Base-by-base conservation (phyloP, 208 protist genomes). In the Angomonas ambiguus region DNA sequence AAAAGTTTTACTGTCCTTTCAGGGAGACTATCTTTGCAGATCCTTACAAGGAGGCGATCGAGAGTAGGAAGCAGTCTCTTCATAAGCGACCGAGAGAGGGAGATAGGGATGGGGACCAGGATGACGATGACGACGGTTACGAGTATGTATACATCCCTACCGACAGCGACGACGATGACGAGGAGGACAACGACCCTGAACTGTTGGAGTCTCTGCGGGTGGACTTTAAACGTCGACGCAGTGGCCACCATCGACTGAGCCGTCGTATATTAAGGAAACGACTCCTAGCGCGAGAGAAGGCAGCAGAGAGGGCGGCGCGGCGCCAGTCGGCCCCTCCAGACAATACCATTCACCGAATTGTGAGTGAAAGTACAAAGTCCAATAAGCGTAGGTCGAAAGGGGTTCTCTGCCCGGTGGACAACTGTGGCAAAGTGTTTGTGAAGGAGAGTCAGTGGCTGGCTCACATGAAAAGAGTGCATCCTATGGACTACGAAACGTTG, bases 1-100 rank as follows among this genome's bases (percentile, higher is more conserved):
- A 73, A 63, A 62, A 63, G 20, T 91, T 87, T 67, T 88, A 82
- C 70, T 94, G 88, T 38, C 88, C 88, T 18, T 94, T 94, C 58
- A 76, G 88, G 20, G 81, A 92, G 11, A 76, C 88, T 63, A 77
- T 78, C n/a, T 87, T 81, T 51, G 64, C 72, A 1, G 72, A 89
- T 48, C 80, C 71, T 22, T 70, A 83, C 38, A 57, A 60, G 0
- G 76, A 77, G 25, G 67, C 65, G 24, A 31, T 70, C 16, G 49
- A 53, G 20, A 53, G 18, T 24, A 4, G 45, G 18, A 53, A 53
- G 45, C 45, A 24, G 8, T n/a, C 16, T 24, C 45, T 20, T 20
- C 35, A 18, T 13, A 41, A 41, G 35, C 35, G 35, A 13, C 13
- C 35, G 35, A 41, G 35, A 13, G 35, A 51, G 18, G 35, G 56